Evolutionary conservation across 768 basidiomycete genomes (phyloP).

Genomic region (Xerocomellus chrysenteron): DNA sequence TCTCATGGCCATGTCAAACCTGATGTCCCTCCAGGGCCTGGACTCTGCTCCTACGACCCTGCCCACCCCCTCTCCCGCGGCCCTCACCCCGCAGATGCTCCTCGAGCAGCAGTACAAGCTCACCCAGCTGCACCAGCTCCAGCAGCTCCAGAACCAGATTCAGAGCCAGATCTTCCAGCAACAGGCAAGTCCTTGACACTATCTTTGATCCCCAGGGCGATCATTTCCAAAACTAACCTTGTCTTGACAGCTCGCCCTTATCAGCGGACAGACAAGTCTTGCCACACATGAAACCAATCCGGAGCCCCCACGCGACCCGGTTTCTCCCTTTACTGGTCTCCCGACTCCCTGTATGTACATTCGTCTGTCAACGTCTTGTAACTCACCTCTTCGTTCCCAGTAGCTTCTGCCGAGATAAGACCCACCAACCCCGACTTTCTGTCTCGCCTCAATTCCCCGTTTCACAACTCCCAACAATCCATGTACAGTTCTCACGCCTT

Average conservation of each 20-base stretch:
- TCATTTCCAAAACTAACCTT: conserved; percentile 12
- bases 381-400: conserved; percentile 35
- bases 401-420: conserved; percentile 64
- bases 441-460: conserved; percentile 59
- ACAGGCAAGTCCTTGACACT: conserved; percentile 53
- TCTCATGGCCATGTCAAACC: conserved; percentile 42
- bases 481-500: conserved; percentile 26
- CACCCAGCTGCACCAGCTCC: conserved; percentile 72
- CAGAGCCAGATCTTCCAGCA: conserved; percentile 89
- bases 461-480: conserved; percentile 30
- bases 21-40: conserved; percentile 51
- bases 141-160: conserved; percentile 79
- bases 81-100: conserved; percentile 48
- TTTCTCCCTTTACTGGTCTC: conserved; percentile 47
- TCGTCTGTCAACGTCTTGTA: conserved; percentile 3
- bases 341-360: conserved; percentile 63
- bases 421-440: conserved; percentile 58
- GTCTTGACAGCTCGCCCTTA: conserved; percentile 59
- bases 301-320: conserved; percentile 36
- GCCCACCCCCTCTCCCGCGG: conserved; percentile 15
- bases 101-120: conserved; percentile 79
- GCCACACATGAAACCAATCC: conserved; percentile 38
- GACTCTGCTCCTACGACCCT: conserved; percentile 24
- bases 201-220: conserved; percentile 6
- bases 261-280: conserved; percentile 44